phyloP scores from a whole-genome alignment of 768 basidiomycete genomes.

The Obba rivulosa region DNA sequence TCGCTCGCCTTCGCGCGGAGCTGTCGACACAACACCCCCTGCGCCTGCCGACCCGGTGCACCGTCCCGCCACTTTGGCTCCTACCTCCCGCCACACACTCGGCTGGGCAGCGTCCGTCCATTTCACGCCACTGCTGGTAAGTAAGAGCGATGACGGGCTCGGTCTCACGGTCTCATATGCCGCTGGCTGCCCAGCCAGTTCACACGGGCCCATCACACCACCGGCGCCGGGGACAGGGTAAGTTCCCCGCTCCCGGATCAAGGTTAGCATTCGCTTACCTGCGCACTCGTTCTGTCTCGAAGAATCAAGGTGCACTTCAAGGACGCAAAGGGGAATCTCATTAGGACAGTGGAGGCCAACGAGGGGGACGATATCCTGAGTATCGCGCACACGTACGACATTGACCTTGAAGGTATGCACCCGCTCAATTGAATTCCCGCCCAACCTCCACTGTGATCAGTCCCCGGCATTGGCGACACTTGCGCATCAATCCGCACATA shows the following conservation, averaged over 20 bases:
- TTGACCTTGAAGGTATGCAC: slow-evolving; percentile 85
- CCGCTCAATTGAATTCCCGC: neutral
- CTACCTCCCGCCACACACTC: too few relatives aligned
- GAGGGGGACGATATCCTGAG: slow-evolving; percentile 92
- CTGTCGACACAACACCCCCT: too few relatives aligned
- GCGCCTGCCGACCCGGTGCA: too few relatives aligned
- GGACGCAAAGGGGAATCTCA: slow-evolving; percentile 75
- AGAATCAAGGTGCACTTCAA: slow-evolving; percentile 91
- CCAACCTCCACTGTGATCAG: neutral
- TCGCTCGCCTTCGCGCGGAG: too few relatives aligned
- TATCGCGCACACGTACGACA: slow-evolving; percentile 91
- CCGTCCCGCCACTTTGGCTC: too few relatives aligned
- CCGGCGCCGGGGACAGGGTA: slow-evolving; percentile 70
- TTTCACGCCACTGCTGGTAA: too few relatives aligned
- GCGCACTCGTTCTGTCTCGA: neutral
- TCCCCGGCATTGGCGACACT: neutral
- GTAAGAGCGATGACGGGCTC: too few relatives aligned
- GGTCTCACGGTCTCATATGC: too few relatives aligned
- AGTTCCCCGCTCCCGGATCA: slow-evolving; percentile 11
- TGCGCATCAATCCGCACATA: neutral
- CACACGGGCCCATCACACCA: slow-evolving; percentile 52
- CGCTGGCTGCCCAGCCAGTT: slow-evolving; percentile 10
- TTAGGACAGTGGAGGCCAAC: slow-evolving; percentile 87
- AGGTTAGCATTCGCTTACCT: neutral
- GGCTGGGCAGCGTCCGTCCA: too few relatives aligned